Percentiles rank a stretch among this genome's conserved stretches.
phyloP scores from a whole-genome alignment of 2,329 filamentous ascomycete genomes.

The Monilinia fructigena region DNA sequence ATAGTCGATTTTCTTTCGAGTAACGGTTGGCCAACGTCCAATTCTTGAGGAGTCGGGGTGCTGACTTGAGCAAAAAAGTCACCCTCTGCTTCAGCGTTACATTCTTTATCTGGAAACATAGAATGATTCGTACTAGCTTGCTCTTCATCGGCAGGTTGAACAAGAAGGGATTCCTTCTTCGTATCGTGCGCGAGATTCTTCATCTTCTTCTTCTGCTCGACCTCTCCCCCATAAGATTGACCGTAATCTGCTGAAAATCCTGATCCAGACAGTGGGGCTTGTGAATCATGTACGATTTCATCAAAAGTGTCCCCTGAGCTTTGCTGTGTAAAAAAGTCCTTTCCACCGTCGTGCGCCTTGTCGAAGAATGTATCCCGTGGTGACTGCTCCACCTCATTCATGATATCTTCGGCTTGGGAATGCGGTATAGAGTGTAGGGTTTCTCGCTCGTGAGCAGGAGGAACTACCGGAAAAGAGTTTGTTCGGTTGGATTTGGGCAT shows the following conservation, averaged over 20 bases:
- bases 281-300: constrained; percentile 8
- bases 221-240: constrained; percentile 33
- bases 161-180: constrained; percentile 68
- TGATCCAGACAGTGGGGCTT: constrained; percentile 4
- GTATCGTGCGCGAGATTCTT: constrained; percentile 55
- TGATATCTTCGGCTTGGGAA: constrained; percentile 54
- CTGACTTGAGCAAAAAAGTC: constrained; percentile 57
- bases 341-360: constrained; percentile 46
- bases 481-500: constrained; percentile 58
- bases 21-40: constrained; percentile 25
- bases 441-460: constrained; percentile 44
- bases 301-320: constrained; percentile 33
- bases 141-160: constrained; percentile 41
- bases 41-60: constrained; percentile 35
- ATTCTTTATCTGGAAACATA: constrained; percentile 42
- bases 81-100: constrained; percentile 43
- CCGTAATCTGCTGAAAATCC: constrained; percentile 26
- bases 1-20: constrained; percentile 70
- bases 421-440: constrained; percentile 43
- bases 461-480: constrained; percentile 62
- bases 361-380: constrained; percentile 35
- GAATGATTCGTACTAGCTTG: constrained; percentile 23
- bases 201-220: constrained; percentile 44
- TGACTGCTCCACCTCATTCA: constrained; percentile 51
- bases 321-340: constrained; percentile 48